phyloP scores from a whole-genome alignment of 1,284 basidiomycete genomes.

The Cryptococcus jaspeensis region DNA sequence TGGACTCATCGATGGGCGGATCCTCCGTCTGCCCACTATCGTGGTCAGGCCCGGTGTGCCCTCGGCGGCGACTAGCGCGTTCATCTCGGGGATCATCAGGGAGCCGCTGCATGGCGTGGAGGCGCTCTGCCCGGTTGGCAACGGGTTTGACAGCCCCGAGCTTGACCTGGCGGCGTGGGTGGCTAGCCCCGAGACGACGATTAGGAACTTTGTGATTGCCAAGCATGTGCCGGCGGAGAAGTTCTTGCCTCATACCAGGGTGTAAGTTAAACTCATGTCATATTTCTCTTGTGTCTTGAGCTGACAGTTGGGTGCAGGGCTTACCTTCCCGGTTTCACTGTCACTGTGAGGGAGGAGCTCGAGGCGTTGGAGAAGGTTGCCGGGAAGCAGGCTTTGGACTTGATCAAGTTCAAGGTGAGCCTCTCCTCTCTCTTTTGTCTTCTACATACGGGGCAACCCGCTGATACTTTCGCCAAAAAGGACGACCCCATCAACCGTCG shows the following conservation, averaged over 20 bases:
- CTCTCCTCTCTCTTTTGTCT: background rate
- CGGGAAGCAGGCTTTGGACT: slow-evolving; percentile 43
- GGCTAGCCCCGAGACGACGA: slow-evolving; percentile 58
- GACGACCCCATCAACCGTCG: slow-evolving; percentile 50
- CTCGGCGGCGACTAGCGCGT: slow-evolving; percentile 60
- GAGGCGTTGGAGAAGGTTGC: slow-evolving; percentile 46
- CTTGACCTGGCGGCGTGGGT: slow-evolving; percentile 58
- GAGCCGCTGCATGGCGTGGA: slow-evolving; percentile 61
- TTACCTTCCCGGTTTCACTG: slow-evolving; percentile 50
- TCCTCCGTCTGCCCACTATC: slow-evolving; percentile 64
- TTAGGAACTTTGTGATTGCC: slow-evolving; percentile 60
- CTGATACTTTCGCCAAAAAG: slow-evolving; percentile 16
- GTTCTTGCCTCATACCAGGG: slow-evolving; percentile 58
- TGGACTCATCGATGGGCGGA: slow-evolving; percentile 62
- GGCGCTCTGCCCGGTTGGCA: slow-evolving; percentile 59
- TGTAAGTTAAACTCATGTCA: slow-evolving; percentile 4
- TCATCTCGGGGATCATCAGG: slow-evolving; percentile 63
- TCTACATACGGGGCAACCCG: no score
- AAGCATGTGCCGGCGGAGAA: slow-evolving; percentile 56
- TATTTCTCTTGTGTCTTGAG: background rate
- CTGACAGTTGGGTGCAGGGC: slow-evolving; percentile 15
- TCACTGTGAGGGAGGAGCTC: slow-evolving; percentile 46
- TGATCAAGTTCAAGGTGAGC: slow-evolving; percentile 45
- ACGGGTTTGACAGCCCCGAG: slow-evolving; percentile 41
- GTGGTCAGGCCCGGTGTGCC: slow-evolving; percentile 61